Percentiles rank a stretch among this genome's conserved stretches.
phyloP scores from a whole-genome alignment of 1,284 basidiomycete species.

The Inonotus obliquus region DNA sequence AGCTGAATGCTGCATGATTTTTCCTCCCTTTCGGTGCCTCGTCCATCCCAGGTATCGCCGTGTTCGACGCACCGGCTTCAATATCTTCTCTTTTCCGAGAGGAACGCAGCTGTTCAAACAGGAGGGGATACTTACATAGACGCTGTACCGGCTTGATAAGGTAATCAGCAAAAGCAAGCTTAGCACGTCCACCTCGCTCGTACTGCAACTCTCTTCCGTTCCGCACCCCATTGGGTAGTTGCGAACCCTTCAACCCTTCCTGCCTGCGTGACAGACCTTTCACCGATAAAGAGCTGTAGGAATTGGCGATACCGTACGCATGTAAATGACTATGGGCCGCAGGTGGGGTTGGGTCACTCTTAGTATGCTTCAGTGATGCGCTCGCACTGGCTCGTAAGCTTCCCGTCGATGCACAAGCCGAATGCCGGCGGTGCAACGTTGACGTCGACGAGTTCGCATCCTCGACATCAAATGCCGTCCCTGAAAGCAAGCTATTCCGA shows the following conservation, averaged over 20 bases:
- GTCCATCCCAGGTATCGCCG: neutral
- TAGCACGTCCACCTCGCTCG: slow-evolving; percentile 6
- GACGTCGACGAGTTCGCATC: slow-evolving; percentile 17
- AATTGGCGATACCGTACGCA: neutral
- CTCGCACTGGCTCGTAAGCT: slow-evolving; percentile 14
- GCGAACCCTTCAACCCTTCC: neutral
- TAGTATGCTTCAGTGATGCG: slow-evolving; percentile 13
- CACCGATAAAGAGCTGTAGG: slow-evolving; percentile 27
- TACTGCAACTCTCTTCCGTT: slow-evolving; percentile 4
- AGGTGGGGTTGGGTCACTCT: slow-evolving; percentile 20
- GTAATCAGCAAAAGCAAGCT: slow-evolving; percentile 71
- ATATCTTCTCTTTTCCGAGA: slow-evolving; percentile 26
- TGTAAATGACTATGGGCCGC: slow-evolving; percentile 26
- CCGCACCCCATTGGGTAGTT: neutral
- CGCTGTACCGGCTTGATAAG: slow-evolving; percentile 88
- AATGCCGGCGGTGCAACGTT: slow-evolving; percentile 17
- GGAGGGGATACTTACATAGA: slow-evolving; percentile 87
- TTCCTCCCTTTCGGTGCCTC: neutral
- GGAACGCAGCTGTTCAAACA: slow-evolving; percentile 72
- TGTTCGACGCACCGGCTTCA: neutral
- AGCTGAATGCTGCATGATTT: slow-evolving; percentile 5
- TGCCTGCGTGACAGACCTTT: slow-evolving; percentile 20
- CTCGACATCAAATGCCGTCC: slow-evolving; percentile 25
- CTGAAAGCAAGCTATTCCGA: slow-evolving; percentile 13
- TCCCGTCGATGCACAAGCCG: slow-evolving; percentile 11